Evolutionary conservation across 106 monocot species (phyloP), one percentile per base, ranked within the genome.

Genomic region (Dioscorea dumetorum): DNA sequence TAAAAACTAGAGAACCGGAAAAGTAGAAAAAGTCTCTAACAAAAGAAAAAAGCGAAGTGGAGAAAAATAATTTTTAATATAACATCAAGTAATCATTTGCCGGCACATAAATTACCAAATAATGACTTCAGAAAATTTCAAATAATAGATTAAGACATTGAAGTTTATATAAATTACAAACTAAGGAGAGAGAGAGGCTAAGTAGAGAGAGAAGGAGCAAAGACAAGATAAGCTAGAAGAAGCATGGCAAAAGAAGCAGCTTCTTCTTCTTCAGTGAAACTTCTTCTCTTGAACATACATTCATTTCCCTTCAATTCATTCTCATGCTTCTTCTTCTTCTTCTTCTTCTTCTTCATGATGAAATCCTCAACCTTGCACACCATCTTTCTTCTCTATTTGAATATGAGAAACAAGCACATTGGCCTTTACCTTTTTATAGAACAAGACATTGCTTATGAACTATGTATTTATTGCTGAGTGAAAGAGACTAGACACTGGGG

Each of bases 281-380:
- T 60, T 76, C 80, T 84, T 69, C 64, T 80, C 80, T 84, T 84
- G 73, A 84, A 84, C 72, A 34, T 84, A 64, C 64, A 65, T 3
- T 22, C 80, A 24, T 70, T 76, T 12, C 61, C 72, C 66, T 81
- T 76, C 56, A 6, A 67, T 22, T 64, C 60, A 53, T 13, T 54
- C 21, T 58, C 58, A 13, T 31, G 33, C 58, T 64, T 66, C 79
- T 74, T 75, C 64, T 60, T 71, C 60, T 41, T 67, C 17, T 53
- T 51, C 41, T 71, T 72, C 50, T 67, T 56, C 48, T n/a, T n/a
- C n/a, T n/a, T n/a, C n/a, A n/a, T n/a, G n/a, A 54, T 72, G 2
- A 52, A 34, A 58, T 66, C 32, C 21, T 70, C 75, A 49, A 61
- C 51, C 57, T 72, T 71, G 61, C 51, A 66, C 49, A 75, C 80